A percentile compares a stretch with the other conserved stretches of the same genome.
Conservation (phyloP, 352 stramenopile genomes). For the Phytophthora lateralis region DNA sequence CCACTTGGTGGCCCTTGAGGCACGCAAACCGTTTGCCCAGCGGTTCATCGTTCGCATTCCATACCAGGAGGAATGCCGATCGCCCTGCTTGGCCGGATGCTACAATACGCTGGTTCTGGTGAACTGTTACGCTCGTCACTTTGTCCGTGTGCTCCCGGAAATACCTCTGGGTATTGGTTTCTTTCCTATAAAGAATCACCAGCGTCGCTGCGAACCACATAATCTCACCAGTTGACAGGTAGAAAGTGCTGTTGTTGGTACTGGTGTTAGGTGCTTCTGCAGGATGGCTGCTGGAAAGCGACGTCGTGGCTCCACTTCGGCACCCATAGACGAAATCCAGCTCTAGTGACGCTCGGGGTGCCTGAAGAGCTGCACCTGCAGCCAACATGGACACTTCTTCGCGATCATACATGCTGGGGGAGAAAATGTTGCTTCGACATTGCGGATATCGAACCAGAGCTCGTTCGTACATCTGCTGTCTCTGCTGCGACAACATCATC, state of each 20-base stretch:
- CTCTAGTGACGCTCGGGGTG: slow-evolving; percentile 47
- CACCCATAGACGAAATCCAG: slow-evolving; percentile 70
- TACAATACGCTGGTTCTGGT: slow-evolving; percentile 66
- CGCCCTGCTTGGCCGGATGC: slow-evolving; percentile 64
- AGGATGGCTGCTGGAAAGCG: slow-evolving; percentile 31
- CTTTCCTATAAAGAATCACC: slow-evolving; percentile 63
- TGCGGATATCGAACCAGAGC: slow-evolving; percentile 67
- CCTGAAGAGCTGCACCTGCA: slow-evolving; percentile 12
- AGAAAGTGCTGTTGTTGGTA: slow-evolving; percentile 56
- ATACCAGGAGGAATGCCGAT: slow-evolving; percentile 68
- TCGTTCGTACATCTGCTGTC: slow-evolving; percentile 68
- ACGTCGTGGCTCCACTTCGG: slow-evolving; percentile 40
- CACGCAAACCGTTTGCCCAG: slow-evolving; percentile 60
- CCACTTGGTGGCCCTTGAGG: slow-evolving; percentile 58
- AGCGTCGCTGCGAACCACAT: slow-evolving; percentile 67
- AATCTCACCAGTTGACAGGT: slow-evolving; percentile 62
- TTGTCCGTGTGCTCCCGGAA: slow-evolving; percentile 69
- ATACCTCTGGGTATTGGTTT: slow-evolving; percentile 56
- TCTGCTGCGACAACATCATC: slow-evolving; percentile 53
- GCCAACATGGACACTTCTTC: slow-evolving; percentile 13
- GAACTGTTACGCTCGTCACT: slow-evolving; percentile 56
- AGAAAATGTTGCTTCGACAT: slow-evolving; percentile 72
- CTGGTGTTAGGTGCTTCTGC: slow-evolving; percentile 34
- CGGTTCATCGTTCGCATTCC: slow-evolving; percentile 65
- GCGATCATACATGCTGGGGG: slow-evolving; percentile 55